Evolutionary conservation across 129 eudicot genomes (phyloP), one percentile per base, ranked within the genome.

Genomic region (Rutidosis leptorrhynchoides): DNA sequence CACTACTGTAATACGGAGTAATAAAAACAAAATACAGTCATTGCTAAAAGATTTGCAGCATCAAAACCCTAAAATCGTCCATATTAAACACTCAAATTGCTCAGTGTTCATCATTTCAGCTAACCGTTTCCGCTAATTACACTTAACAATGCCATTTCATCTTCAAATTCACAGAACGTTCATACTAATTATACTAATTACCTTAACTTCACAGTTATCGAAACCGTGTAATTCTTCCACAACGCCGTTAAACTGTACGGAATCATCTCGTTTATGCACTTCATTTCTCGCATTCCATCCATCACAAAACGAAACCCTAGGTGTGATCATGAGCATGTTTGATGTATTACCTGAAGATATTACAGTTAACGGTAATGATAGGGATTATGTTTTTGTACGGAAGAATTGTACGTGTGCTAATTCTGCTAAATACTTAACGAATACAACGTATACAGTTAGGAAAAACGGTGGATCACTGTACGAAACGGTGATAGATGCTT

Each of bases 311-410:
- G 71, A 85, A 71, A 79, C 95, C 73, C 83, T 88, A 17, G 58
- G 81, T 22, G 78, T 88, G 57, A 78, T 92, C 65, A 82, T 79
- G 72, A 85, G 95, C 84, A 92, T 92, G 98, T 92, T 92, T 75
- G 98, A 92, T 64, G 98, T 88, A 0, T 45, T 83, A 4, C 91
- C 81, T 1, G 43, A 74, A 0, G 96, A 88, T 54, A 73, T 92
- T 16, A 88, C 88, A 0, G 69, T 79, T 10, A 96, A 92, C 71
- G 92, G 83, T 28, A 73, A 76, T 65, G 83, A 76, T 27, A 73
- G 74, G 43, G 85, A 68, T 53, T 82, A 79, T 61, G 62, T 85
- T 9, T 92, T 85, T 58, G 59, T 92, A 23, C 80, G 65, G 66
- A 92, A 92, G 72, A 92, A 88, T 66, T 92, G 98, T 46, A 85